These are phyloP conservation scores for Coprinopsis cinerea DNA, from an alignment of 768 basidiomycete genomes.

Conservation along the genomic window DNA sequence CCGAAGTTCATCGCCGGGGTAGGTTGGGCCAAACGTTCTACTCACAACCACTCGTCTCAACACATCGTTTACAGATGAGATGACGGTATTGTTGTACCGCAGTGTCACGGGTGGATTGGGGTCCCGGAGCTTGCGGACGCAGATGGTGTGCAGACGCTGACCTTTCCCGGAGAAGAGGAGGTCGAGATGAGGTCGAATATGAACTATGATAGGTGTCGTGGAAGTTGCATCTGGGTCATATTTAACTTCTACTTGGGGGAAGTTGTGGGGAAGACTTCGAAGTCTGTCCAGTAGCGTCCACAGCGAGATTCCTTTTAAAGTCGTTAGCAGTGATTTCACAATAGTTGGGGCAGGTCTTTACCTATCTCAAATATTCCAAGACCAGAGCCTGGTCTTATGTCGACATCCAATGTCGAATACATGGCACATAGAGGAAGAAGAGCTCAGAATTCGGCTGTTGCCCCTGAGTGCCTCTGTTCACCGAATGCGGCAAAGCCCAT, in stretches of 20 bases:
- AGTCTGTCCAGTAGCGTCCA: slow-evolving; percentile 73
- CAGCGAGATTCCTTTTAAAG: slow-evolving; percentile 23
- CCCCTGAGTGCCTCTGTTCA: background rate
- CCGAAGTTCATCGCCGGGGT: slow-evolving; percentile 65
- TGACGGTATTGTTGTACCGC: slow-evolving; percentile 56
- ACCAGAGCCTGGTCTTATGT: slow-evolving; percentile 69
- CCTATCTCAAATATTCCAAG: slow-evolving; percentile 78
- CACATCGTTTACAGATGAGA: slow-evolving; percentile 57
- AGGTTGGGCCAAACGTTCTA: slow-evolving; percentile 77
- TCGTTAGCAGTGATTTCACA: background rate
- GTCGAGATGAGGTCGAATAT: slow-evolving; percentile 76
- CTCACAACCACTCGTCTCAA: slow-evolving; percentile 62
- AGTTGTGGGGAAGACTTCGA: slow-evolving; percentile 57
- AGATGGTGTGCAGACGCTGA: slow-evolving; percentile 77
- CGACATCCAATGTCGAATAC: slow-evolving; percentile 68
- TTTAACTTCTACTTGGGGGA: slow-evolving; percentile 80
- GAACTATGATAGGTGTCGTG: slow-evolving; percentile 69
- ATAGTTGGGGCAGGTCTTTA: slow-evolving; percentile 17
- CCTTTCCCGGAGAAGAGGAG: slow-evolving; percentile 77
- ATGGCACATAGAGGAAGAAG: slow-evolving; percentile 25
- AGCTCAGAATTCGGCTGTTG: background rate
- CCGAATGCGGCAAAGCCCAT: slow-evolving; percentile 3
- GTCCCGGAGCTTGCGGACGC: slow-evolving; percentile 60
- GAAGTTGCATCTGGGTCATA: slow-evolving; percentile 69
- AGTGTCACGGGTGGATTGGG: slow-evolving; percentile 62